Evolutionary conservation across 2,329 filamentous ascomycete species (phyloP), one percentile per base, ranked within the genome.

Genomic region (Blastomyces parvus): DNA sequence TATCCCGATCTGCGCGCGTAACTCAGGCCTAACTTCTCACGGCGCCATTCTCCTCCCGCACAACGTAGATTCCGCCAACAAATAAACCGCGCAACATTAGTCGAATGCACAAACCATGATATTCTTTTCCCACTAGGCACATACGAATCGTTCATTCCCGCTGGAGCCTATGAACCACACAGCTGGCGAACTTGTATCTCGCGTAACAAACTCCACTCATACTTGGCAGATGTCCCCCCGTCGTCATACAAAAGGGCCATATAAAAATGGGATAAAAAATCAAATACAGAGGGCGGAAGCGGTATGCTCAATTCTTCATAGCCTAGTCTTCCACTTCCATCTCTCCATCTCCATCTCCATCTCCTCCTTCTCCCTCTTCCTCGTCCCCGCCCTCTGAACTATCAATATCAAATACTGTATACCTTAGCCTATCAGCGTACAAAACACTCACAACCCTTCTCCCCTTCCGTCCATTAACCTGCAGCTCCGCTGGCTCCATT

Each of bases 371-470:
- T 71, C 71, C 25, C 52, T 63, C 63, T 66, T 14, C 69, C 22
- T 71, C 71, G 9, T 66, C 67, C 8, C 72, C 70, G 7, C 70
- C 70, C 22, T 69, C 73, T 13, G 73, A 69, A 66, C 78, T 74
- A 69, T 80, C 83, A 66, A 86, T 69, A 71, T 86, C 83, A 64
- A 85, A 72, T 17, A 86, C 80, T 58, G 80, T 77, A 71, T 84
- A 86, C 64, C 81, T 79, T 69, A 81, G 76, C 44, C 76, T 72
- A 69, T 83, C 80, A 36, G 80, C 77, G 55, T 83, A 84, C 64
- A 86, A 69, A 36, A 86, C 80, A 61, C 83, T 80, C 25, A 83
- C 75, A 2, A 81, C 79, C 64, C 82, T 73, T 66, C 83, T 75
- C 0, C 79, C 81, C 63, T 79, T 79, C 13, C 83, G 74, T 25